A percentile compares a stretch with the other conserved stretches of the same genome.
phyloP scores from a whole-genome alignment of 1,284 basidiomycete genomes.

The Heterobasidion annosum region DNA sequence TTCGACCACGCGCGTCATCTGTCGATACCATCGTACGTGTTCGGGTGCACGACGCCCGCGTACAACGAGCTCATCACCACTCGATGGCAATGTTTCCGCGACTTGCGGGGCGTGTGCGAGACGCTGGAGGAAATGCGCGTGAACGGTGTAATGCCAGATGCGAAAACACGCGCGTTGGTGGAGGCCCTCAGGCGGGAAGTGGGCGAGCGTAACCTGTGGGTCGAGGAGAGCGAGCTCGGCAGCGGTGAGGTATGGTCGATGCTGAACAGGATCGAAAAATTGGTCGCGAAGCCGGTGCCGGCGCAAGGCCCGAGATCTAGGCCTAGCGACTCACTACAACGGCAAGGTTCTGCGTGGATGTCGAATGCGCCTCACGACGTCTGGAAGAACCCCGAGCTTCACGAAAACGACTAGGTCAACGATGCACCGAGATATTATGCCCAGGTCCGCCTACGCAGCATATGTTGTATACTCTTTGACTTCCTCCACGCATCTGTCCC shows the following conservation, averaged over 20 bases:
- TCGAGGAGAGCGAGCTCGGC: constrained; percentile 34
- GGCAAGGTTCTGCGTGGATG: neutral
- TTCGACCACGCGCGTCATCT: constrained; percentile 71
- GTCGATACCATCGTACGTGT: constrained; percentile 73
- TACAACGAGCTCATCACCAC: constrained; percentile 82
- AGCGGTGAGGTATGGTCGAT: constrained; percentile 28
- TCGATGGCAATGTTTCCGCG: constrained; percentile 74
- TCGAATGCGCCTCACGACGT: neutral
- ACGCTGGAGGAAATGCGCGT: constrained; percentile 75
- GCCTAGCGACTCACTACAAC: neutral
- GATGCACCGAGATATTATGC: too few relatives aligned
- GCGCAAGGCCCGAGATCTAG: neutral
- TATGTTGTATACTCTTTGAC: too few relatives aligned
- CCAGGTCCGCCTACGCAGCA: too few relatives aligned
- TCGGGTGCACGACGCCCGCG: constrained; percentile 76
- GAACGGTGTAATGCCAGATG: constrained; percentile 65
- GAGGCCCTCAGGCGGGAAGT: constrained; percentile 61
- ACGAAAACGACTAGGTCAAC: neutral
- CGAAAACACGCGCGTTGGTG: constrained; percentile 49
- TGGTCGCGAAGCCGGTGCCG: constrained; percentile 14
- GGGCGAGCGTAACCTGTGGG: constrained; percentile 39
- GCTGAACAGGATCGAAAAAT: constrained; percentile 27
- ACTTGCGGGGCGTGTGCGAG: constrained; percentile 64
- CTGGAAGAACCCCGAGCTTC: neutral
- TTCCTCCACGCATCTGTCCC: too few relatives aligned